These are phyloP conservation scores for Rhipidocladum racemiflorum DNA, from an alignment of 176 grass and related monocot species.

Conservation along the genomic window DNA sequence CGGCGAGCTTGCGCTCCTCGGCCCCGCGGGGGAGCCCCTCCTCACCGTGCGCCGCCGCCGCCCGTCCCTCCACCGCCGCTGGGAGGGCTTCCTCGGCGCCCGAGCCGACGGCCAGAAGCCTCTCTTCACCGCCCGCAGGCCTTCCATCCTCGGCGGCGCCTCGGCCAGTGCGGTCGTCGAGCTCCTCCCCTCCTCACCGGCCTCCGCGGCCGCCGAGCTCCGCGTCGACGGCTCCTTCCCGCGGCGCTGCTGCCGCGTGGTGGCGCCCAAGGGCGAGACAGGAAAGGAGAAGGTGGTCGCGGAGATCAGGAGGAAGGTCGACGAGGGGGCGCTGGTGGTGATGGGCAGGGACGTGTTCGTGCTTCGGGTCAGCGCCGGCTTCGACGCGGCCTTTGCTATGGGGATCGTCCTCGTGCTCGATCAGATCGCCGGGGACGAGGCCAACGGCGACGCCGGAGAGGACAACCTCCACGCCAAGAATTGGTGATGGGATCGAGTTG, in stretches of 20 bases:
- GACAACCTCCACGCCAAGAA: constrained; percentile 19
- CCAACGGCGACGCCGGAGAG: neutral
- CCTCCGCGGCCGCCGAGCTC: constrained; percentile 30
- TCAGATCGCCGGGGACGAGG: constrained; percentile 49
- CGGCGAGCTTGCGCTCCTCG: constrained; percentile 70
- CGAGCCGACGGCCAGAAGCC: constrained; percentile 63
- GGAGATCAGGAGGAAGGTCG: constrained; percentile 84
- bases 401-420: constrained; percentile 83
- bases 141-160: constrained; percentile 73
- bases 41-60: constrained; percentile 78
- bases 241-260: constrained; percentile 73
- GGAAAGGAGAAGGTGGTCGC: constrained; percentile 44
- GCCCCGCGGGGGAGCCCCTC: constrained; percentile 60
- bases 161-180: constrained; percentile 52
- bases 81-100: constrained; percentile 87
- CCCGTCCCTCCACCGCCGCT: constrained; percentile 83
- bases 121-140: constrained; percentile 67
- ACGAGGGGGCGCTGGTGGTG: constrained; percentile 47
- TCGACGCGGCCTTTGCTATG: constrained; percentile 80
- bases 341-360: constrained; percentile 84
- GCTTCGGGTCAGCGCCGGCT: constrained; percentile 47
- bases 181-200: neutral
- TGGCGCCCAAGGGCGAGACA: constrained; percentile 21
- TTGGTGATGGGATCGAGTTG: neutral
- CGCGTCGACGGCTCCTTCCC: constrained; percentile 81